Percentiles rank a stretch among this genome's conserved stretches.
phyloP scores from a whole-genome alignment of 2,329 filamentous ascomycete genomes.

The Hypocrella siamensis region DNA sequence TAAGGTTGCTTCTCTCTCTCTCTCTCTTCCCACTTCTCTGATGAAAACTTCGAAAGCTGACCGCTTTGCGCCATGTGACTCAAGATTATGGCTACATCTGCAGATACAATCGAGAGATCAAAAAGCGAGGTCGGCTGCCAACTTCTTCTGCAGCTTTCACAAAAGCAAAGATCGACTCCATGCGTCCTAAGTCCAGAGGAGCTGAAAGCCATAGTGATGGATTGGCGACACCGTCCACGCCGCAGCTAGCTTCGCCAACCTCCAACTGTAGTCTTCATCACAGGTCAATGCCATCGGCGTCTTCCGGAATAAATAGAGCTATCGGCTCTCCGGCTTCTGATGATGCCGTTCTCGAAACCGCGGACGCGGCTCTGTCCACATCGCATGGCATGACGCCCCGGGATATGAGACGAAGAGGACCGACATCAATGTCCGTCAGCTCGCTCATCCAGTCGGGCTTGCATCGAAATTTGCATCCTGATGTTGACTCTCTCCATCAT shows the following conservation, averaged over 20 bases:
- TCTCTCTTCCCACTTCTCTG: no score
- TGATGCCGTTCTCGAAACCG: background rate
- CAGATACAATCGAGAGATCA: slow-evolving; percentile 19
- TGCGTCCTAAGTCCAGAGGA: background rate
- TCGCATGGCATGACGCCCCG: background rate
- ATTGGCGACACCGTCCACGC: background rate
- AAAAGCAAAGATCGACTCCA: background rate
- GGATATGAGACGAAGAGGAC: background rate
- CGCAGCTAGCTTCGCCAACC: background rate
- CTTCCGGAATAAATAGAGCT: background rate
- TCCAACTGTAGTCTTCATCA: background rate
- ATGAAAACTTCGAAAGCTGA: no score
- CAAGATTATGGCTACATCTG: slow-evolving; percentile 22
- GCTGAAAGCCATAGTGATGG: background rate
- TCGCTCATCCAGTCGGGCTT: slow-evolving; percentile 9
- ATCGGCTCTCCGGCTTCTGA: background rate
- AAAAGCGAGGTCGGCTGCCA: slow-evolving; percentile 20
- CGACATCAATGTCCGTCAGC: slow-evolving; percentile 7
- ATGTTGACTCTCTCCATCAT: slow-evolving; percentile 1
- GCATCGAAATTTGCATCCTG: slow-evolving; percentile 3
- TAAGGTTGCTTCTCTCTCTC: no score
- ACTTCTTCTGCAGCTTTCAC: slow-evolving; percentile 5
- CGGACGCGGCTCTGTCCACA: background rate
- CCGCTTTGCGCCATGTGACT: no score
- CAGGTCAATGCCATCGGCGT: background rate